These are phyloP conservation scores for Trypanosoma mega DNA, from an alignment of 208 protist species.

Conservation along the genomic window DNA sequence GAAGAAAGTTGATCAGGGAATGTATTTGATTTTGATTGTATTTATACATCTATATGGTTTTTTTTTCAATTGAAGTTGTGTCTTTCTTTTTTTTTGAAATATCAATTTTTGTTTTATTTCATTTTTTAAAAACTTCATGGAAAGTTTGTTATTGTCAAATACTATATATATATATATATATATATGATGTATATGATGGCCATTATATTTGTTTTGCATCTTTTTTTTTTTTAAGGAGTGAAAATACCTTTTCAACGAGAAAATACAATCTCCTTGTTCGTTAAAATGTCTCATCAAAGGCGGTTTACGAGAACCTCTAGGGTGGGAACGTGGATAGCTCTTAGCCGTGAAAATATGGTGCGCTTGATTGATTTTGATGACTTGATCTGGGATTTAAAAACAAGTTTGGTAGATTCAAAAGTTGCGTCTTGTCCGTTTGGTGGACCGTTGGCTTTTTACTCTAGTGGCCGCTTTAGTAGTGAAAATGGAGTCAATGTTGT, in stretches of 20 bases:
- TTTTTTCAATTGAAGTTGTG: too few relatives aligned
- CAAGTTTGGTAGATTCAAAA: slow-evolving; percentile 26
- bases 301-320: slow-evolving; percentile 44
- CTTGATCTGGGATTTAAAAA: slow-evolving; percentile 26
- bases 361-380: slow-evolving; percentile 51
- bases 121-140: too few relatives aligned
- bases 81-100: too few relatives aligned
- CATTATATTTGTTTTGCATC: too few relatives aligned
- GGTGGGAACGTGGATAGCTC: slow-evolving; percentile 59
- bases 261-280: too few relatives aligned
- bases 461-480: not conserved
- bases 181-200: too few relatives aligned
- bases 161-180: too few relatives aligned
- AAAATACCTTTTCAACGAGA: too few relatives aligned
- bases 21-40: not conserved
- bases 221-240: too few relatives aligned
- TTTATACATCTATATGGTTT: slow-evolving; percentile 1
- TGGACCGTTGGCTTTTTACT: slow-evolving; percentile 55
- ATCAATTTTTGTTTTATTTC: too few relatives aligned
- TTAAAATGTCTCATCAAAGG: slow-evolving; percentile 38
- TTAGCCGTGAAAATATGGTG: slow-evolving; percentile 53
- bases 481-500: slow-evolving; percentile 29
- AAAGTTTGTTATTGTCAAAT: too few relatives aligned
- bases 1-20: slow-evolving; percentile 4
- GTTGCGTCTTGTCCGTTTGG: slow-evolving; percentile 49